Conservation (phyloP, 2,329 filamentous ascomycete genomes). For the Claviceps pazoutovae region DNA sequence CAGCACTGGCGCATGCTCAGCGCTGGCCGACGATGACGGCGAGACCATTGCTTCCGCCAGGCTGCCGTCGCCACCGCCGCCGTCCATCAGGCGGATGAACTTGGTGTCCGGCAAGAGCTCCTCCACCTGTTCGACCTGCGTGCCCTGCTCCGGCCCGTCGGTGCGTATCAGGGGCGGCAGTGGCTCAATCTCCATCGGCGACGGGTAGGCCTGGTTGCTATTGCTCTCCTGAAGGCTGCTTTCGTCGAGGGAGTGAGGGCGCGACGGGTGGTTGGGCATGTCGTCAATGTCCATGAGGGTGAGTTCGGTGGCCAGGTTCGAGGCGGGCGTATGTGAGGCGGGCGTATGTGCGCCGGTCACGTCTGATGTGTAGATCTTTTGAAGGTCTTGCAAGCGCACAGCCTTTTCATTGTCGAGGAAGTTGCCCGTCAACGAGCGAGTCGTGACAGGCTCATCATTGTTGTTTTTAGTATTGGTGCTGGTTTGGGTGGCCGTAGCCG, state of each 20-base stretch:
- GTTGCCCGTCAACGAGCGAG: not conserved
- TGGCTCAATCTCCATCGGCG: constrained; percentile 45
- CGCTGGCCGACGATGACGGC: constrained; percentile 23
- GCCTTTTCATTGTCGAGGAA: constrained; percentile 31
- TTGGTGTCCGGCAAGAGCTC: constrained; percentile 46
- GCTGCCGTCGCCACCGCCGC: constrained; percentile 21
- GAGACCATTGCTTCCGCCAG: constrained; percentile 16
- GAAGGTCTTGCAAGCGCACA: constrained; percentile 10
- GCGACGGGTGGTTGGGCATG: constrained; percentile 14
- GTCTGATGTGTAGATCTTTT: not conserved
- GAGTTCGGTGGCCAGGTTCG: constrained; percentile 20
- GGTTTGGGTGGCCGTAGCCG: not conserved
- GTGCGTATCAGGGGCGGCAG: constrained; percentile 38
- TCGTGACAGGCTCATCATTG: not conserved
- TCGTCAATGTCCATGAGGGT: constrained; percentile 47
- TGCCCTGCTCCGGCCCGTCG: constrained; percentile 49
- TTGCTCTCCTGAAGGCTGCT: constrained; percentile 22
- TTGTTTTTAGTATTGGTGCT: not conserved
- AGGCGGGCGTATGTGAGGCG: constrained; percentile 29
- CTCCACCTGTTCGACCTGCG: constrained; percentile 49
- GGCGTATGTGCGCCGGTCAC: not conserved
- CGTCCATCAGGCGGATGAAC: constrained; percentile 41
- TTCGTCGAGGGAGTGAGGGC: constrained; percentile 8
- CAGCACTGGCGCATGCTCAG: constrained; percentile 44
- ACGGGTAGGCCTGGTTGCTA: constrained; percentile 47